phyloP scores from a whole-genome alignment of 495 filamentous ascomycete genomes.

The Penicillium atrosanguineum region DNA sequence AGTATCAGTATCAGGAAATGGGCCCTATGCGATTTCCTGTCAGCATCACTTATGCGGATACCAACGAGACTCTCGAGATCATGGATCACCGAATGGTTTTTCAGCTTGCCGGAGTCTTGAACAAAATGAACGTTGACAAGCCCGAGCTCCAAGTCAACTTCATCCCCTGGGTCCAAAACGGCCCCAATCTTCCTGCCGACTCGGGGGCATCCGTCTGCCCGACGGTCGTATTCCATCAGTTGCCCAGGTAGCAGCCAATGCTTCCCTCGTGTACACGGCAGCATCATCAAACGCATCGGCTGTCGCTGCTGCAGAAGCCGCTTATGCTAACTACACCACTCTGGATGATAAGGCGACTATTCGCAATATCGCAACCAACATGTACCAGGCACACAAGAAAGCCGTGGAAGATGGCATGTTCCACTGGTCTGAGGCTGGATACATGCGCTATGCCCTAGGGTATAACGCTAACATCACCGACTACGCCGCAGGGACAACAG shows the following conservation, averaged over 20 bases:
- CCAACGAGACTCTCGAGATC: constrained; percentile 55
- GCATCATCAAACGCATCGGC: constrained; percentile 33
- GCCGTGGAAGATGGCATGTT: constrained; percentile 34
- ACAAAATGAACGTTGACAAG: constrained; percentile 51
- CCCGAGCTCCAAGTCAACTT: constrained; percentile 60
- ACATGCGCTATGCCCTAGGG: constrained; percentile 56
- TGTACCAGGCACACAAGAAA: constrained; percentile 60
- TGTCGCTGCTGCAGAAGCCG: constrained; percentile 34
- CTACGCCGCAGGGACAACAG: constrained; percentile 30
- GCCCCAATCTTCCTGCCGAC: constrained; percentile 50
- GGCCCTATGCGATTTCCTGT: constrained; percentile 67
- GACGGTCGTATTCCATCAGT: constrained; percentile 43
- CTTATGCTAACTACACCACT: constrained; percentile 23
- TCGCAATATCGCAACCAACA: constrained; percentile 52
- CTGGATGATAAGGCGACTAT: constrained; percentile 31
- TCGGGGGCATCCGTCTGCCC: constrained; percentile 51
- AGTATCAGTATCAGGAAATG: constrained; percentile 77
- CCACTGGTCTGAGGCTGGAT: constrained; percentile 61
- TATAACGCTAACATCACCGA: constrained; percentile 55
- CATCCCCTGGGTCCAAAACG: constrained; percentile 60
- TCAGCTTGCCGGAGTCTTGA: constrained; percentile 58
- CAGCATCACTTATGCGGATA: constrained; percentile 44
- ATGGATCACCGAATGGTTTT: constrained; percentile 62
- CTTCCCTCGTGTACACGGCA: constrained; percentile 28
- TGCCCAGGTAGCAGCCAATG: constrained; percentile 33